Conservation (phyloP, 345 rosid genomes). For the Sonneratia alba region DNA sequence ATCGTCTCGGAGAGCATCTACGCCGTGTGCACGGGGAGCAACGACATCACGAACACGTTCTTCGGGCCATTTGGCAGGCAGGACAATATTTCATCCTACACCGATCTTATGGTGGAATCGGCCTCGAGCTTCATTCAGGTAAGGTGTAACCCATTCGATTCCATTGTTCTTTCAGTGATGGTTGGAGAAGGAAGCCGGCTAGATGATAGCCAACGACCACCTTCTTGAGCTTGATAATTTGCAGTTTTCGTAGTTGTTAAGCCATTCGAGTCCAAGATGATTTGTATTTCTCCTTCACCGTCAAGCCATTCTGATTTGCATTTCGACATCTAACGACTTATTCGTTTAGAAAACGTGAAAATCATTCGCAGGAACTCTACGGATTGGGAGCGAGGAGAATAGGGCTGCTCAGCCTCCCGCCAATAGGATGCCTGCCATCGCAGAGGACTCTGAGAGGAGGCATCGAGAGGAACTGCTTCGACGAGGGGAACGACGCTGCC, state of each 20-base stretch:
- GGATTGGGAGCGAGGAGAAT: constrained; percentile 51
- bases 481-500: constrained; percentile 38
- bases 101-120: constrained; percentile 12
- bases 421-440: constrained; percentile 65
- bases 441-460: constrained; percentile 68
- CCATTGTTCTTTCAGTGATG: too few relatives aligned
- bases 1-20: constrained; percentile 10
- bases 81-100: constrained; percentile 14
- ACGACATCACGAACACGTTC: constrained; percentile 24
- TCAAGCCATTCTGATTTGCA: too few relatives aligned
- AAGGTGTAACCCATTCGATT: neutral
- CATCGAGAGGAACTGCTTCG: constrained; percentile 30
- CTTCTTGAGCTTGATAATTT: too few relatives aligned
- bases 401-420: constrained; percentile 41
- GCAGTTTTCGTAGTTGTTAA: too few relatives aligned
- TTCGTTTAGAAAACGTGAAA: neutral
- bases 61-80: neutral
- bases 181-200: too few relatives aligned
- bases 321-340: too few relatives aligned
- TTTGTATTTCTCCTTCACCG: too few relatives aligned
- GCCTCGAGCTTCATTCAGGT: constrained; percentile 21
- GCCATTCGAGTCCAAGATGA: too few relatives aligned
- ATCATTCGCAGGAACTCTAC: constrained; percentile 33
- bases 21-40: constrained; percentile 11
- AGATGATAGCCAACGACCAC: too few relatives aligned